Evolutionary conservation across 441 rosid genomes (phyloP).

Genomic region (Populus hybrid): DNA sequence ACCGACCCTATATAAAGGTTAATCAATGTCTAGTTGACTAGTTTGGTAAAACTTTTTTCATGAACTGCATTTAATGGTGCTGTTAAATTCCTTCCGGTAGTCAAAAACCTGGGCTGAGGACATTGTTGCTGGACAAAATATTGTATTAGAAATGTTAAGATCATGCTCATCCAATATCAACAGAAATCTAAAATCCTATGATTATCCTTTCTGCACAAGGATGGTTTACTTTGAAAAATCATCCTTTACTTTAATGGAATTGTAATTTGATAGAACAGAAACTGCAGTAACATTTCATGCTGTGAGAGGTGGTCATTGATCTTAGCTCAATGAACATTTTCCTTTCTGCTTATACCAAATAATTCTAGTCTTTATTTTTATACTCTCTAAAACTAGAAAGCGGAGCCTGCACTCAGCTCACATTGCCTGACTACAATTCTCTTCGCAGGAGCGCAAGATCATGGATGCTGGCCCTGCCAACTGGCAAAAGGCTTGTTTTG

Average conservation of each 20-base stretch:
- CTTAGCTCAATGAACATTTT: not conserved
- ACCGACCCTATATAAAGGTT: too few relatives aligned
- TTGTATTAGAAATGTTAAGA: too few relatives aligned
- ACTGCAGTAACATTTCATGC: not conserved
- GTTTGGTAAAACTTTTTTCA: not conserved
- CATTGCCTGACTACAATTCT: not conserved
- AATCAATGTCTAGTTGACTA: too few relatives aligned
- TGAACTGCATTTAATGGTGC: not conserved
- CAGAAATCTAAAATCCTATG: too few relatives aligned
- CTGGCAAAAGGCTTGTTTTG: slow-evolving; percentile 85
- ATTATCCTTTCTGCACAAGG: too few relatives aligned
- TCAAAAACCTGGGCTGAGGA: too few relatives aligned
- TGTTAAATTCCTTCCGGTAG: too few relatives aligned
- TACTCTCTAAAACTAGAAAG: not conserved
- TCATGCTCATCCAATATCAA: too few relatives aligned
- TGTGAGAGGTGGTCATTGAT: not conserved
- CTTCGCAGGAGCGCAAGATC: slow-evolving; percentile 71
- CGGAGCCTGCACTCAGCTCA: not conserved
- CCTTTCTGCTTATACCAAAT: not conserved
- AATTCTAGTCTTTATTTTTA: not conserved
- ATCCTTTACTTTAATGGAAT: not conserved
- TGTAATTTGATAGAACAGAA: not conserved
- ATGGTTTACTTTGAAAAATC: too few relatives aligned
- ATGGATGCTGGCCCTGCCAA: slow-evolving; percentile 57
- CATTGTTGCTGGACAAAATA: too few relatives aligned